Evolutionary conservation across 768 basidiomycete species (phyloP).

Genomic region (Calocera viscosa): DNA sequence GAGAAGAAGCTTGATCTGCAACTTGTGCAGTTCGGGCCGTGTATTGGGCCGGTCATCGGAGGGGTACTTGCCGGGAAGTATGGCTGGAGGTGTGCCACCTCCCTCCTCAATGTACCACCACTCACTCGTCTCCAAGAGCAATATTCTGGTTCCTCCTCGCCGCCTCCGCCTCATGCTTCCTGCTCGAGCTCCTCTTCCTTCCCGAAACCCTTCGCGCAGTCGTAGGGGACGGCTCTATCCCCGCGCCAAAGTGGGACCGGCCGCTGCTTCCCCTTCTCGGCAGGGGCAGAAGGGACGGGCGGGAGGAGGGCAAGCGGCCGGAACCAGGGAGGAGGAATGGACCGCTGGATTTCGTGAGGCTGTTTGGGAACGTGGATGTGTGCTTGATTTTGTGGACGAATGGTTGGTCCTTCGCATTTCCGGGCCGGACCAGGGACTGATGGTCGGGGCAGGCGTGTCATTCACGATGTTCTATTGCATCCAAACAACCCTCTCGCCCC

Average conservation of each 20-base stretch:
- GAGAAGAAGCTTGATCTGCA: neutral
- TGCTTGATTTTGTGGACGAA: conserved; percentile 10
- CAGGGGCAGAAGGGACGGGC: conserved; percentile 4
- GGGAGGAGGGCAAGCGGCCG: neutral
- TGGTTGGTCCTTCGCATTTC: neutral
- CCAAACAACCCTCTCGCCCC: conserved; percentile 19
- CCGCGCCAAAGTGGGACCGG: conserved; percentile 13
- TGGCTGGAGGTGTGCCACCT: conserved; percentile 47
- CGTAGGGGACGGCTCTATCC: conserved; percentile 20
- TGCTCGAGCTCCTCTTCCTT: conserved; percentile 33
- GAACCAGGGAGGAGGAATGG: neutral
- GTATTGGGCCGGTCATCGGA: conserved; percentile 41
- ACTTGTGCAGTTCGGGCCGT: conserved; percentile 21
- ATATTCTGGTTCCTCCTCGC: conserved; percentile 55
- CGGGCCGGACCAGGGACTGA: neutral
- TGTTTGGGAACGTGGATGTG: conserved; percentile 18
- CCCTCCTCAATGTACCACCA: neutral
- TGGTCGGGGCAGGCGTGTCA: neutral
- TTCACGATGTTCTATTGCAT: conserved; percentile 16
- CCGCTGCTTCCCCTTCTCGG: conserved; percentile 16
- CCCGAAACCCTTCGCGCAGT: conserved; percentile 23
- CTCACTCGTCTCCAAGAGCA: conserved; percentile 28
- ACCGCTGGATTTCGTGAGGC: conserved; percentile 11
- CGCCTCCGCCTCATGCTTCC: conserved; percentile 34
- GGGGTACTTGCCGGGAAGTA: conserved; percentile 41